A percentile compares a stretch with the other conserved stretches of the same genome.
Conservation (phyloP, 805 yeast species). For the Wickerhamiella cacticola region DNA sequence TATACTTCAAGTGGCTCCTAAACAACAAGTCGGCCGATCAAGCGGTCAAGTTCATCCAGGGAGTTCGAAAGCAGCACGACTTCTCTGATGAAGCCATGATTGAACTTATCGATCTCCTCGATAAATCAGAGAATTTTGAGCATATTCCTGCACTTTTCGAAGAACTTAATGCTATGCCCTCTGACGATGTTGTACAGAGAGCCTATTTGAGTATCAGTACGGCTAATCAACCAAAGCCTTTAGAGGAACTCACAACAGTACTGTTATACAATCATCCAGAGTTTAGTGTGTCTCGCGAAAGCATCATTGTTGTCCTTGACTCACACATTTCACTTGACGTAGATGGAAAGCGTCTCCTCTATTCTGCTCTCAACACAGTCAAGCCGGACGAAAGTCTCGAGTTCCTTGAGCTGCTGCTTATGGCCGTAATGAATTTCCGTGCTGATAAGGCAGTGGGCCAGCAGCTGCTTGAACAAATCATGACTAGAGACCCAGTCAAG, state of each 20-base stretch:
- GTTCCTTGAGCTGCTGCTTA: slow-evolving; percentile 23
- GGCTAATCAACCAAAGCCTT: not conserved
- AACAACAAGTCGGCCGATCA: slow-evolving; percentile 17
- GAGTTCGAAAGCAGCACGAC: slow-evolving; percentile 15
- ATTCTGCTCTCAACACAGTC: slow-evolving; percentile 9
- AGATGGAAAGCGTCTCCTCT: slow-evolving; percentile 17
- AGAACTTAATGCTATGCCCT: not conserved
- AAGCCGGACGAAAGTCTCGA: slow-evolving; percentile 18
- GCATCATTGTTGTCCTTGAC: slow-evolving; percentile 19
- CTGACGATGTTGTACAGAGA: not conserved
- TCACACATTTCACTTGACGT: slow-evolving; percentile 18
- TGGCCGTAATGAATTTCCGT: slow-evolving; percentile 23
- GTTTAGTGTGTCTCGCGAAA: slow-evolving; percentile 9
- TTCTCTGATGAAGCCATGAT: slow-evolving; percentile 9
- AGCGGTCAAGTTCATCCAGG: slow-evolving; percentile 18
- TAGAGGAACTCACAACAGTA: slow-evolving; percentile 1
- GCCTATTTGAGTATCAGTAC: not conserved
- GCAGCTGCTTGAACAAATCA: slow-evolving; percentile 12
- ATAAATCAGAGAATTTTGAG: not conserved
- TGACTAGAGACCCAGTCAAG: slow-evolving; percentile 19
- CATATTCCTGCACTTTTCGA: not conserved
- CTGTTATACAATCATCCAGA: slow-evolving; percentile 11
- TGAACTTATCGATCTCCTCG: slow-evolving; percentile 13
- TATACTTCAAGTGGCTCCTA: slow-evolving; percentile 20
- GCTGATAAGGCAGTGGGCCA: slow-evolving; percentile 16